Evolutionary conservation across 495 filamentous ascomycete species (phyloP).

Genomic region (Hyaloscypha hepaticicola): DNA sequence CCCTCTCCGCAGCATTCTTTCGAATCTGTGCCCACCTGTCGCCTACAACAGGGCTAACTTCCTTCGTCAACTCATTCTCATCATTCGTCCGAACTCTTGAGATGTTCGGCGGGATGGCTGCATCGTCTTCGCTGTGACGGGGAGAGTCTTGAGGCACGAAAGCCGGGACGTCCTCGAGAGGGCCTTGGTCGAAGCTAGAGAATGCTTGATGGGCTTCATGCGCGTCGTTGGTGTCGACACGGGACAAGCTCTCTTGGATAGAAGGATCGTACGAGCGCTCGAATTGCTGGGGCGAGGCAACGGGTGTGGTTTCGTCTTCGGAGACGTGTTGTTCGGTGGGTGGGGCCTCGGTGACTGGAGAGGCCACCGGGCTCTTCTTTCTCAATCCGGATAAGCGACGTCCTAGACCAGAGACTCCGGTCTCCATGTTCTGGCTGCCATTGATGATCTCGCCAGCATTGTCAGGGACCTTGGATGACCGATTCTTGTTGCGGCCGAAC

Average conservation of each 20-base stretch:
- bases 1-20: constrained; percentile 86
- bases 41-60: constrained; percentile 42
- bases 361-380: constrained; percentile 25
- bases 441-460: constrained; percentile 45
- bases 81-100: constrained; percentile 1
- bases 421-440: constrained; percentile 14
- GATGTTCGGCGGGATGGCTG: constrained; percentile 32
- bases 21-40: constrained; percentile 94
- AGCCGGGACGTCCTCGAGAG: constrained; percentile 80
- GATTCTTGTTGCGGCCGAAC: constrained; percentile 60
- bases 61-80: constrained; percentile 22
- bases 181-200: constrained; percentile 86
- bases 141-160: constrained; percentile 71
- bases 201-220: constrained; percentile 68
- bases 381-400: constrained; percentile 27
- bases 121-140: constrained; percentile 45
- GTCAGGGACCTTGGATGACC: constrained; percentile 49
- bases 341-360: constrained; percentile 14
- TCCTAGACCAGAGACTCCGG: constrained; percentile 19
- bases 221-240: constrained; percentile 64
- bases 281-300: constrained; percentile 33
- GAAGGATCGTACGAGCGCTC: constrained; percentile 47
- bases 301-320: constrained; percentile 32
- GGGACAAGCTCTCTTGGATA: constrained; percentile 56
- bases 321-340: constrained; percentile 22